Conservation (phyloP, 176 grass and related monocot species). For the Hordeum vulgare region DNA sequence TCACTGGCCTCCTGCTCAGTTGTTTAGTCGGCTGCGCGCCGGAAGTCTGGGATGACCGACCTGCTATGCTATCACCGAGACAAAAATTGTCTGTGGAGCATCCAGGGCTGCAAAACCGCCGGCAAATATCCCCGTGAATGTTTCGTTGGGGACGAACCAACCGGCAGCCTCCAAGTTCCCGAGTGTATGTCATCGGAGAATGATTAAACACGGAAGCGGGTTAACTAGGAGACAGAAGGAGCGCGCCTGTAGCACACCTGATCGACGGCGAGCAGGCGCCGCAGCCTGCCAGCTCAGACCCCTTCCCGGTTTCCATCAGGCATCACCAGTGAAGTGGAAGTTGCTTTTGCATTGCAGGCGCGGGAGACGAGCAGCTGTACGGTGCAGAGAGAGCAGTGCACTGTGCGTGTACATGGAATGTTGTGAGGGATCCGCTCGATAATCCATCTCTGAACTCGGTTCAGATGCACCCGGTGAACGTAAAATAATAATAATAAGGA, state of each 20-base stretch:
- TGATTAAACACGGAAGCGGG: slow-evolving; percentile 21
- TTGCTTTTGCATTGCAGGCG: neutral
- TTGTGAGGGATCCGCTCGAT: too few species aligned
- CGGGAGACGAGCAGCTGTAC: slow-evolving; percentile 10
- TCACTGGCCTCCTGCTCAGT: neutral
- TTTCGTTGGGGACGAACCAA: slow-evolving; percentile 17
- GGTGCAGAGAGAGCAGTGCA: neutral
- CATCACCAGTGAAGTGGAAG: neutral
- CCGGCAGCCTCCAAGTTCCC: neutral
- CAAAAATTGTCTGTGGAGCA: neutral
- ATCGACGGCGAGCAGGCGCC: neutral
- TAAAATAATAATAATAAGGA: too few species aligned
- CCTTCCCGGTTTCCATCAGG: too few species aligned
- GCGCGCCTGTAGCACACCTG: slow-evolving; percentile 1
- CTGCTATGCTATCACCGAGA: neutral
- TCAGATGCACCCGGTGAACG: too few species aligned
- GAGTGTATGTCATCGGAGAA: neutral
- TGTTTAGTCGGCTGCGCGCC: neutral
- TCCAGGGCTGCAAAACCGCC: neutral
- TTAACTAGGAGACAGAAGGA: neutral
- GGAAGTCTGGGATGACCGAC: neutral
- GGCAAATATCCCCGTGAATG: slow-evolving; percentile 27
- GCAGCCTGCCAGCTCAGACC: neutral
- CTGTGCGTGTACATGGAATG: too few species aligned
- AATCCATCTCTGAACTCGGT: too few species aligned